A percentile compares a stretch with the other conserved stretches of the same genome.
phyloP scores from a whole-genome alignment of 2,329 filamentous ascomycete species.

The Pseudocercospora macadamiae region DNA sequence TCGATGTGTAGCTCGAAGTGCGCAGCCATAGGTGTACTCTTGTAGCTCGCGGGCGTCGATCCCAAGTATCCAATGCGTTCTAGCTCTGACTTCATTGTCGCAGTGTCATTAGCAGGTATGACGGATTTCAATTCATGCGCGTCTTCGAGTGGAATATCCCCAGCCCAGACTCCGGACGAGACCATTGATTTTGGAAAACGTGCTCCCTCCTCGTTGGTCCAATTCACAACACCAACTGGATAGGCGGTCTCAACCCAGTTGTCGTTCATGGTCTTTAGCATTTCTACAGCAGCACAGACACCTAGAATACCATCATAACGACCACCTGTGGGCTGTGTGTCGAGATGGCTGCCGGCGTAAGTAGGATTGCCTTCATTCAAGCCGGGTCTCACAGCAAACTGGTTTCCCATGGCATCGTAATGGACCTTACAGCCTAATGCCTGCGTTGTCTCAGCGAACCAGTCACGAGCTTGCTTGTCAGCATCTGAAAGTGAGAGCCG shows the following conservation, averaged over 20 bases:
- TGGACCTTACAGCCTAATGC: slow-evolving; percentile 68
- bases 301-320: slow-evolving; percentile 79
- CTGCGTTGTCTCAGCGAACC: slow-evolving; percentile 69
- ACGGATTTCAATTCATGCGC: slow-evolving; percentile 68
- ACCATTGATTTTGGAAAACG: slow-evolving; percentile 77
- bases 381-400: slow-evolving; percentile 73
- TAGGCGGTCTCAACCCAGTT: slow-evolving; percentile 69
- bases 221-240: slow-evolving; percentile 75
- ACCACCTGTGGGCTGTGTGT: slow-evolving; percentile 62
- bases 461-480: slow-evolving; percentile 72
- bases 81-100: slow-evolving; percentile 69
- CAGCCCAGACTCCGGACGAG: slow-evolving; percentile 76
- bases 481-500: slow-evolving; percentile 71
- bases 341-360: slow-evolving; percentile 52
- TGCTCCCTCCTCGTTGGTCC: slow-evolving; percentile 83
- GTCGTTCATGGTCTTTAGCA: slow-evolving; percentile 69
- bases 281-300: slow-evolving; percentile 72
- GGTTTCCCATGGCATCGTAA: slow-evolving; percentile 78
- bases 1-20: slow-evolving; percentile 88
- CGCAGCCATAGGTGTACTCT: slow-evolving; percentile 67
- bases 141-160: slow-evolving; percentile 62
- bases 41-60: slow-evolving; percentile 57
- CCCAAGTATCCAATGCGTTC: slow-evolving; percentile 74
- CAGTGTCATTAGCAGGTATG: slow-evolving; percentile 54
- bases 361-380: slow-evolving; percentile 54